A percentile compares a stretch with the other conserved stretches of the same genome.
These are phyloP conservation scores for Mrakiaceae sp. DNA, from an alignment of 1,284 basidiomycete genomes.

Conservation along the genomic window DNA sequence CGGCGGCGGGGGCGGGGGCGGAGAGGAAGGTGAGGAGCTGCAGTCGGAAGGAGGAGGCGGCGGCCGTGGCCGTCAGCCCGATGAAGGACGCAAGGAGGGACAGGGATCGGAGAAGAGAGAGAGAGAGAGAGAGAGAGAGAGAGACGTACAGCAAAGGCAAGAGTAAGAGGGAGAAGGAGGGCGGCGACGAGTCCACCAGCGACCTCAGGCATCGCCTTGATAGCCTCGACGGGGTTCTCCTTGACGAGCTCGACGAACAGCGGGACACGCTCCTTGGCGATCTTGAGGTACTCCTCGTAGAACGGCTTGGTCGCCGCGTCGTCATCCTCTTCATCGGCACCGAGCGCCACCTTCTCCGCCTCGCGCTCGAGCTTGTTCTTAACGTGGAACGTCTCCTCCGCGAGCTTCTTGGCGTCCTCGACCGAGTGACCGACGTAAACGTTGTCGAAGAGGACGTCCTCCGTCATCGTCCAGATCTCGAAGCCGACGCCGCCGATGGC, in stretches of 20 bases:
- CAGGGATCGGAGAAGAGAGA: neutral
- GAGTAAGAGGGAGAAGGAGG: neutral
- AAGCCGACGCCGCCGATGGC: conserved; percentile 90
- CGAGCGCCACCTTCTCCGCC: conserved; percentile 41
- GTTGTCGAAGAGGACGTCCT: conserved; percentile 92
- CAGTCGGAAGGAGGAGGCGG: neutral
- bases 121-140: neutral
- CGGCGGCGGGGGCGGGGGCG: neutral
- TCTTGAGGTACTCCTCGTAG: conserved; percentile 6
- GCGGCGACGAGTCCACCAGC: neutral
- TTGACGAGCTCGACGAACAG: conserved; percentile 30
- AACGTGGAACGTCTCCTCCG: conserved; percentile 69
- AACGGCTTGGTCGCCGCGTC: conserved; percentile 19
- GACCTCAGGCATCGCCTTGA: conserved; percentile 47
- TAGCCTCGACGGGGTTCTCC: conserved; percentile 61
- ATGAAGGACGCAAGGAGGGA: neutral
- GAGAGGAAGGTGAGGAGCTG: neutral
- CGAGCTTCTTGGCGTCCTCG: conserved; percentile 67
- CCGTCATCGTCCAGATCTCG: conserved; percentile 98
- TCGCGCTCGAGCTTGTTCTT: conserved; percentile 50
- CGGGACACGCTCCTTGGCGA: conserved; percentile 30
- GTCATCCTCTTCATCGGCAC: conserved; percentile 37
- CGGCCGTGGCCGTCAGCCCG: neutral
- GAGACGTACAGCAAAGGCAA: no score
- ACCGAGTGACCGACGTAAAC: conserved; percentile 83